Percentiles rank a stretch among this genome's conserved stretches.
These are phyloP conservation scores for Eremomyces bilateralis DNA, from an alignment of 495 filamentous ascomycete species.

Conservation along the genomic window DNA sequence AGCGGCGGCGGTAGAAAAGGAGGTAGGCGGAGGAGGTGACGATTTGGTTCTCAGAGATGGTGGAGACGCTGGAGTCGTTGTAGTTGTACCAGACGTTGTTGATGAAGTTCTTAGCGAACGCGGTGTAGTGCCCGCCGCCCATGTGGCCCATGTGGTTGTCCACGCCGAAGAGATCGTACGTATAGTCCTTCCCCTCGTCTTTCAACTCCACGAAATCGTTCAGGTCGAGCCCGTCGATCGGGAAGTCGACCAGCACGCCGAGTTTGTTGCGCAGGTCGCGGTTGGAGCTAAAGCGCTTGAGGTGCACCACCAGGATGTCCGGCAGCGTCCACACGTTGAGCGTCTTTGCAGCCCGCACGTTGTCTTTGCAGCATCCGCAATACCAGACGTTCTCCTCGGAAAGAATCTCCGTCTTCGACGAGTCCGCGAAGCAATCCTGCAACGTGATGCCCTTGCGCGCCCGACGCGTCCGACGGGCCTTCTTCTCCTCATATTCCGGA, in stretches of 20 bases:
- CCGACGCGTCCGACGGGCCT: constrained; percentile 34
- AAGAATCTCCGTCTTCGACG: constrained; percentile 76
- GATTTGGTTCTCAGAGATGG: constrained; percentile 35
- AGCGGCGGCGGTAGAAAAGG: constrained; percentile 84
- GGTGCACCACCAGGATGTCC: constrained; percentile 81
- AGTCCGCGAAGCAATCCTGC: constrained; percentile 84
- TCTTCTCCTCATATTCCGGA: constrained; percentile 38
- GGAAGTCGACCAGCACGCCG: constrained; percentile 79
- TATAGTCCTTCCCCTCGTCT: constrained; percentile 51
- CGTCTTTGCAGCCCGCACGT: constrained; percentile 78
- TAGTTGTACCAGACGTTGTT: constrained; percentile 82
- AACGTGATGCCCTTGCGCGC: constrained; percentile 56
- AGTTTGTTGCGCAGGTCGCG: constrained; percentile 66
- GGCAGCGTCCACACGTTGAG: constrained; percentile 92
- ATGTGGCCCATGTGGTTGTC: constrained; percentile 89
- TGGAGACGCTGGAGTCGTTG: constrained; percentile 55
- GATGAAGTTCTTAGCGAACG: constrained; percentile 74
- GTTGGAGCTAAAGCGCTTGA: constrained; percentile 80
- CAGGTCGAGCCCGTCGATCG: constrained; percentile 68
- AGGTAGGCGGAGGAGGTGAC: constrained; percentile 64
- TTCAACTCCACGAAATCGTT: constrained; percentile 52
- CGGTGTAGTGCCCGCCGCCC: constrained; percentile 88
- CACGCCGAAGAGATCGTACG: constrained; percentile 86
- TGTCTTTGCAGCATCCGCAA: constrained; percentile 85
- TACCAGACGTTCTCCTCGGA: constrained; percentile 94